phyloP scores from a whole-genome alignment of 495 filamentous ascomycete genomes.

The Penicillium subrubescens region DNA sequence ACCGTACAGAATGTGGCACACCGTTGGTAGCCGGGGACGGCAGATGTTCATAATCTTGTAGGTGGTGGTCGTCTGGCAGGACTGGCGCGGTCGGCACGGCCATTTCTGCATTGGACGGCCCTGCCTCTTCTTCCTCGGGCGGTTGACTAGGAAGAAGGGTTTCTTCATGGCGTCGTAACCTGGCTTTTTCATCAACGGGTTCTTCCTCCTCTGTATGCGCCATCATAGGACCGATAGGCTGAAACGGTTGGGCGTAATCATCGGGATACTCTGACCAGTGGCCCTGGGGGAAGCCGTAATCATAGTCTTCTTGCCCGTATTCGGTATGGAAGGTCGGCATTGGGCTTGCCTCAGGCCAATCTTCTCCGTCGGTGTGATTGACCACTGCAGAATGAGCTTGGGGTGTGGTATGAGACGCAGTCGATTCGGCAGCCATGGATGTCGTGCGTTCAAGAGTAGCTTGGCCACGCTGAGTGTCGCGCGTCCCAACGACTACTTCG shows the following conservation, averaged over 20 bases:
- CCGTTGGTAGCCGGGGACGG: conserved; percentile 26
- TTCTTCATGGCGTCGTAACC: conserved; percentile 66
- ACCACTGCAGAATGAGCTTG: conserved; percentile 7
- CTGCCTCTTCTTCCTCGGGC: conserved; percentile 50
- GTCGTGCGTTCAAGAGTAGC: conserved; percentile 40
- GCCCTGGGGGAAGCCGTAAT: conserved; percentile 35
- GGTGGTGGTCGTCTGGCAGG: conserved; percentile 42
- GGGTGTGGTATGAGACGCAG: conserved; percentile 15
- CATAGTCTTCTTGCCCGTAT: conserved; percentile 43
- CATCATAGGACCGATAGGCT: conserved; percentile 34
- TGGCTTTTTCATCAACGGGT: conserved; percentile 67
- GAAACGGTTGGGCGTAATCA: conserved; percentile 29
- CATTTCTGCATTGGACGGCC: conserved; percentile 44
- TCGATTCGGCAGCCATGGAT: conserved; percentile 29
- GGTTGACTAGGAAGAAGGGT: conserved; percentile 72
- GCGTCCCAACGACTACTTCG: conserved; percentile 86
- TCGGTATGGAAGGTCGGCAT: conserved; percentile 30
- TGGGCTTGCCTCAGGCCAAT: conserved; percentile 31
- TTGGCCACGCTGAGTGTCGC: conserved; percentile 68
- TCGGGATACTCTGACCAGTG: conserved; percentile 37
- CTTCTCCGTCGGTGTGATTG: conserved; percentile 32
- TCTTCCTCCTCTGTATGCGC: conserved; percentile 61
- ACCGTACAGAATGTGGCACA: conserved; percentile 39
- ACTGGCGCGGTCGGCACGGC: conserved; percentile 40
- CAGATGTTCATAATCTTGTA: conserved; percentile 42